Base-by-base conservation (phyloP, 768 basidiomycete genomes). In the Crepidotus variabilis region DNA sequence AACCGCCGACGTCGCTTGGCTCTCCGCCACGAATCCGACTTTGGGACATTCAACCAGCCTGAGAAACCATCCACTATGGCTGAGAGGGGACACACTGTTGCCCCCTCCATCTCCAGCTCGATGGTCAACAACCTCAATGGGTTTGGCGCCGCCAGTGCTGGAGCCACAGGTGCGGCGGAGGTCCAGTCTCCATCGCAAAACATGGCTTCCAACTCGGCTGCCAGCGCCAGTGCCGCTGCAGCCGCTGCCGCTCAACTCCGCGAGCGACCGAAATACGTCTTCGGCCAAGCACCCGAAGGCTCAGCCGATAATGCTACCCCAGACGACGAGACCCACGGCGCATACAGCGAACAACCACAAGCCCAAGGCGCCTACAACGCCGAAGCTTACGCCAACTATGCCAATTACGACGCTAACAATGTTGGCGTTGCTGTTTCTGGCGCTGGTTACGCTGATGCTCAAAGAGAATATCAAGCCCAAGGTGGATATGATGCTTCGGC, bases 331-430 rank as follows among this genome's bases (percentile, higher is more conserved):
- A 67, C 65, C 56, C 65, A 69, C 54, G 75, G 75, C 24, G 68
- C 71, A 7, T 79, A 77, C 62, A 75, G 74, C 61, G 69, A 75
- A 2, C 67, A 79, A 51, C 76, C 78, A 6, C 71, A 73, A 51
- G 57, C 59, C 6, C 75, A 78, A 60, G 61, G 57, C 2, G 57
- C 69, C 14, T 78, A 77, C 61, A 74, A 78, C 53, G 64, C 73
- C 16, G 77, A 80, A 52, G 75, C 73, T 0, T 80, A 78, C 61
- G 75, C 74, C 2, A 73, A 72, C 18, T 78, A 76, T 52, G 73
- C 64, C 21, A 61, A 71, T 6, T 75, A 75, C 56, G 64, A 69
- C 8, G 60, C 65, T 21, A 57, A 51, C 36, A 55, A 58, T 46
- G 65, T 43, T 34, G 60, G 50, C 52, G 60, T 68, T n/a, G 62